These are phyloP conservation scores for Termitomyces sp. DNA, from an alignment of 768 basidiomycete species.

Conservation along the genomic window DNA sequence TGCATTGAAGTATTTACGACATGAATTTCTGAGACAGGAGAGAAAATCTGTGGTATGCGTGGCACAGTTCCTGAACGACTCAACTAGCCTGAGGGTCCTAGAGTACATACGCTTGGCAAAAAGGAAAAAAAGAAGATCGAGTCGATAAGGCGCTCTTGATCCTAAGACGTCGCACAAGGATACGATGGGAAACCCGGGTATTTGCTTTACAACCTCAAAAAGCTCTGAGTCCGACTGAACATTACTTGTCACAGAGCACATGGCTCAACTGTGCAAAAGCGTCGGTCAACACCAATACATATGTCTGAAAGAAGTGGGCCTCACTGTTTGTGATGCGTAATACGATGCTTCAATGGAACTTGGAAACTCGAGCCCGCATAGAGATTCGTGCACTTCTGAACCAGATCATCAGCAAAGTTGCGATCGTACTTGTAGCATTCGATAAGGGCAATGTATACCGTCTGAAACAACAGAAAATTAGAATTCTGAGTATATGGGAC, in stretches of 20 bases:
- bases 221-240: not conserved
- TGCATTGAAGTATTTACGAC: too few species aligned
- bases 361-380: not conserved
- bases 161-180: not conserved
- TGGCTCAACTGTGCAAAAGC: not conserved
- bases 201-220: too few species aligned
- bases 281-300: too few species aligned
- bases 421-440: not conserved
- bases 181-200: too few species aligned
- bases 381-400: not conserved
- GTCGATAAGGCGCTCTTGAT: too few species aligned
- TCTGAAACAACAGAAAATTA: not conserved
- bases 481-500: not conserved
- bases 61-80: too few species aligned
- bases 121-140: too few species aligned
- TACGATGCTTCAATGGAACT: not conserved
- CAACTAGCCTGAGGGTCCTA: too few species aligned
- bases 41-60: not conserved
- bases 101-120: too few species aligned
- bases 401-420: not conserved
- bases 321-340: not conserved
- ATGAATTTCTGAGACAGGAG: too few species aligned
- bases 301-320: not conserved
- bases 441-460: not conserved
- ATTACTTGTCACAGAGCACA: not conserved